Evolutionary conservation across 345 rosid genomes (phyloP).

Genomic region (Eucalyptus polyanthemos): DNA sequence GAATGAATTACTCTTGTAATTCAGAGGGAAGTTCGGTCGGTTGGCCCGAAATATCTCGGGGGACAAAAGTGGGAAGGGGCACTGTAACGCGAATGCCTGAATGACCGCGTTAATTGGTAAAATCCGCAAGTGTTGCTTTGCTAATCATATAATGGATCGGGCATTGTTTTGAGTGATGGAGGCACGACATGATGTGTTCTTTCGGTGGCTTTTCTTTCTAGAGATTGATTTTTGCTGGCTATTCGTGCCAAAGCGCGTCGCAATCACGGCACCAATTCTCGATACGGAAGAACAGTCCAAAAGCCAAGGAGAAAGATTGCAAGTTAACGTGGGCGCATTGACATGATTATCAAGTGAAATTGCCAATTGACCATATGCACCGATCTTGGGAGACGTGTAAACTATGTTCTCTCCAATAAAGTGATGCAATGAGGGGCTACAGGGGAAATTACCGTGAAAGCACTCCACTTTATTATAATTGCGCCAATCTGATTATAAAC

Average conservation of each 20-base stretch:
- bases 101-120: neutral
- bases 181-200: neutral
- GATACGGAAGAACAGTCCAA: neutral
- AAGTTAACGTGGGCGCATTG: neutral
- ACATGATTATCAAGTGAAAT: neutral
- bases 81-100: neutral
- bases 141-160: neutral
- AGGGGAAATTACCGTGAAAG: too few species aligned
- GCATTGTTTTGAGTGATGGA: neutral
- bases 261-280: neutral
- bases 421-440: neutral
- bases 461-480: fast-evolving
- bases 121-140: neutral
- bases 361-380: neutral
- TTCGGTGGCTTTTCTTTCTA: neutral
- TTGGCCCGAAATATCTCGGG: neutral
- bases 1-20: neutral
- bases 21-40: neutral
- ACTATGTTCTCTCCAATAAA: neutral
- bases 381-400: neutral
- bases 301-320: neutral
- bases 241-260: neutral
- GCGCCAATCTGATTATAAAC: too few species aligned
- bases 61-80: neutral
- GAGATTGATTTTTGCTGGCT: neutral